phyloP scores from a whole-genome alignment of 2,329 filamentous ascomycete genomes.

The Fusarium devonianum region DNA sequence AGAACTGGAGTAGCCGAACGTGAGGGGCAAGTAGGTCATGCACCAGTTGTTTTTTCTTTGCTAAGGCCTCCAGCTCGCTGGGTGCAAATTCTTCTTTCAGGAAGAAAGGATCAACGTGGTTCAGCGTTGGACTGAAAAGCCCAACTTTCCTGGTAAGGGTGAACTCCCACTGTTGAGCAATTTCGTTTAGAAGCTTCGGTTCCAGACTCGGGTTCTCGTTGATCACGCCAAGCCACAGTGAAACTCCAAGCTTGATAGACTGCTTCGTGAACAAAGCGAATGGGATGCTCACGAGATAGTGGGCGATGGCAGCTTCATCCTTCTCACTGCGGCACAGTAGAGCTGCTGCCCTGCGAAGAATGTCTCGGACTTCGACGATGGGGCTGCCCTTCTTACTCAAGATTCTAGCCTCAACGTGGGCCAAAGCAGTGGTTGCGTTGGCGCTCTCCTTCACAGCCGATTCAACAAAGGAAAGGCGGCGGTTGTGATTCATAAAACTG shows the following conservation, averaged over 20 bases:
- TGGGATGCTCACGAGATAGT: slow-evolving; percentile 89
- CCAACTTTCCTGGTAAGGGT: slow-evolving; percentile 80
- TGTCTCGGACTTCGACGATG: slow-evolving; percentile 78
- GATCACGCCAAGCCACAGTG: slow-evolving; percentile 94
- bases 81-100: slow-evolving; percentile 91
- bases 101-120: slow-evolving; percentile 87
- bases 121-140: slow-evolving; percentile 77
- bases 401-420: slow-evolving; percentile 75
- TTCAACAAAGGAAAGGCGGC: slow-evolving; percentile 60
- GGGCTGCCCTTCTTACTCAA: slow-evolving; percentile 73
- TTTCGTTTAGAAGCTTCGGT: slow-evolving; percentile 82
- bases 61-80: slow-evolving; percentile 78
- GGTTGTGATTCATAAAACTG: slow-evolving; percentile 63
- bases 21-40: slow-evolving; percentile 89
- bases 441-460: slow-evolving; percentile 61
- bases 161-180: slow-evolving; percentile 89
- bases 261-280: slow-evolving; percentile 94
- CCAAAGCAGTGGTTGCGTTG: slow-evolving; percentile 70
- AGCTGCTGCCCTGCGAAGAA: slow-evolving; percentile 83
- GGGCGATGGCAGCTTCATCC: slow-evolving; percentile 80
- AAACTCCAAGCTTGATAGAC: slow-evolving; percentile 93
- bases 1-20: slow-evolving; percentile 83
- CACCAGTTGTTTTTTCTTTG: slow-evolving; percentile 77
- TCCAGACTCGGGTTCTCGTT: slow-evolving; percentile 94
- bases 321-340: slow-evolving; percentile 80